These are phyloP conservation scores for Colletotrichum sansevieriae DNA, from an alignment of 2,329 filamentous ascomycete species.

Conservation along the genomic window DNA sequence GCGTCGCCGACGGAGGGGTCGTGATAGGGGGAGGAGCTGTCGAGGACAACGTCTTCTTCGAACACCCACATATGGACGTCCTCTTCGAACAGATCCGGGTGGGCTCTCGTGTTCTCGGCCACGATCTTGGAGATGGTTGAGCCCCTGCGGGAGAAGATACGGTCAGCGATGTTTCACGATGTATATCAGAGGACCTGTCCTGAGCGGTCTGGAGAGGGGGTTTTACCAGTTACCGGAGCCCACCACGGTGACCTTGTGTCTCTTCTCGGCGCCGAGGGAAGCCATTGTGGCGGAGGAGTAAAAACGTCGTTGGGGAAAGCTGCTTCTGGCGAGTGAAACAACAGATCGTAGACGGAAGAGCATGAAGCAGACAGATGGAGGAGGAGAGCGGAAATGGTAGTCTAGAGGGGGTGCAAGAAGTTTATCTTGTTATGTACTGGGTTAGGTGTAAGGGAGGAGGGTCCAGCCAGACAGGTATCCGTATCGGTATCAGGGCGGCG, in stretches of 20 bases:
- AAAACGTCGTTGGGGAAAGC: slow-evolving; percentile 29
- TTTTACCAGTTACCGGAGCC: slow-evolving; percentile 95
- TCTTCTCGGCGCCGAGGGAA: slow-evolving; percentile 69
- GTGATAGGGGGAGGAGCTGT: slow-evolving; percentile 80
- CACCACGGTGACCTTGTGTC: slow-evolving; percentile 93
- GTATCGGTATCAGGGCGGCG: slow-evolving; percentile 8
- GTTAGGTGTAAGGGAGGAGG: slow-evolving; percentile 38
- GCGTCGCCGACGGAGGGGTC: slow-evolving; percentile 71
- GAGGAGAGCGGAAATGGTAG: neutral
- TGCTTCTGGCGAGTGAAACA: slow-evolving; percentile 36
- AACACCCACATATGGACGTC: slow-evolving; percentile 99
- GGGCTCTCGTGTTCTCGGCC: slow-evolving; percentile 86
- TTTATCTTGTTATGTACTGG: slow-evolving; percentile 31
- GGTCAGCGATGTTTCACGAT: neutral
- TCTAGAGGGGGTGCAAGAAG: slow-evolving; percentile 25
- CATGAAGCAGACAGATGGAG: slow-evolving; percentile 34
- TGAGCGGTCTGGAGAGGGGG: neutral
- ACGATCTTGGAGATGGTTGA: slow-evolving; percentile 98
- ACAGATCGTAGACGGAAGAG: slow-evolving; percentile 40
- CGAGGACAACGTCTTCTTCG: slow-evolving; percentile 87
- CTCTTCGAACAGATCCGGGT: slow-evolving; percentile 86
- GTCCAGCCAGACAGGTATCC: slow-evolving; percentile 24
- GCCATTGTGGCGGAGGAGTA: slow-evolving; percentile 44
- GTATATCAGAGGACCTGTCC: no score
- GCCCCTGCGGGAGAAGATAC: slow-evolving; percentile 70